A percentile compares a stretch with the other conserved stretches of the same genome.
phyloP scores from a whole-genome alignment of 1,139 yeast genomes.

The Suzukiozyma palmioleophila region DNA sequence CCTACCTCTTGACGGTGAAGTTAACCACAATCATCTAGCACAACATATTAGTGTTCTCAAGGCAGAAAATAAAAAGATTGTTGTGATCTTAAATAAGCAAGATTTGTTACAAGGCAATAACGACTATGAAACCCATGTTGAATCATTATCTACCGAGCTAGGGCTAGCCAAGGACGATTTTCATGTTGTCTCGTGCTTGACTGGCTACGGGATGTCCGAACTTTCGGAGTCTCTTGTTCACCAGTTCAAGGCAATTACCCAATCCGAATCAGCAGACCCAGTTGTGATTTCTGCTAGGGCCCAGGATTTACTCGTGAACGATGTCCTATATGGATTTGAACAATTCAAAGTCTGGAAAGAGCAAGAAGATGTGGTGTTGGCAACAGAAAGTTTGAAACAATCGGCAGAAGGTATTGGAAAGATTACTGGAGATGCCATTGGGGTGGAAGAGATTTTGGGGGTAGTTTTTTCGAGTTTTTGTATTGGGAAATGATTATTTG shows the following conservation, averaged over 20 bases:
- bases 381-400: constrained; percentile 69
- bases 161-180: constrained; percentile 26
- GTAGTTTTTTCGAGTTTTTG: constrained; percentile 90
- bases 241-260: constrained; percentile 47
- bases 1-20: constrained; percentile 30
- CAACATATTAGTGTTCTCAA: constrained; percentile 30
- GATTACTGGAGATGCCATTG: constrained; percentile 85
- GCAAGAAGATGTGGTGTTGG: constrained; percentile 70
- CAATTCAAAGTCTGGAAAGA: constrained; percentile 51
- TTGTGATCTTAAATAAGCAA: constrained; percentile 55
- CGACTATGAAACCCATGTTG: constrained; percentile 8
- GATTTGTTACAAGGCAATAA: constrained; percentile 43
- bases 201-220: constrained; percentile 50
- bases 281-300: constrained; percentile 70
- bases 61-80: constrained; percentile 21
- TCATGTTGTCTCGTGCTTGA: constrained; percentile 58
- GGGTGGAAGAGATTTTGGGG: constrained; percentile 86
- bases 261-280: constrained; percentile 52
- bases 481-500: constrained; percentile 65
- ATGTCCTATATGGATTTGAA: constrained; percentile 68
- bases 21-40: constrained; percentile 18
- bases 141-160: constrained; percentile 17
- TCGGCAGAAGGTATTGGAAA: constrained; percentile 88
- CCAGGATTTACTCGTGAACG: constrained; percentile 65
- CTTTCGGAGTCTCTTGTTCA: constrained; percentile 26